phyloP scores from a whole-genome alignment of 2,329 filamentous ascomycete genomes.

The Aspergillus clavatus region DNA sequence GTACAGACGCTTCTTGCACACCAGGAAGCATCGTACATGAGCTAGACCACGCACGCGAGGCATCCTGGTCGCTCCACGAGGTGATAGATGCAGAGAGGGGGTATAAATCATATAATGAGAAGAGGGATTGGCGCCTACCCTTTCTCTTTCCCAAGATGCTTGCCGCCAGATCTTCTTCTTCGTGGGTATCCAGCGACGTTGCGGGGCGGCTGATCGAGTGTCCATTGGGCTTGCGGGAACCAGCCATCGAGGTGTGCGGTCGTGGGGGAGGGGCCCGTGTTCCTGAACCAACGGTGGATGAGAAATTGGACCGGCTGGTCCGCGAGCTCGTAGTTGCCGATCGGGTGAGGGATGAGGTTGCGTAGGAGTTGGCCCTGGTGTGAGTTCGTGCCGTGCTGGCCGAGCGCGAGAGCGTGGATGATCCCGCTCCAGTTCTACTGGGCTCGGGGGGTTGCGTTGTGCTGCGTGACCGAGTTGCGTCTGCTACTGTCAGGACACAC shows the following conservation, averaged over 20 bases:
- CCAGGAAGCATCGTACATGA: neutral
- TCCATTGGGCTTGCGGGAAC: constrained; percentile 46
- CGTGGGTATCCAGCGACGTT: constrained; percentile 41
- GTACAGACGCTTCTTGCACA: neutral
- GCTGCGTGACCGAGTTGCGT: constrained; percentile 47
- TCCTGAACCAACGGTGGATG: constrained; percentile 54
- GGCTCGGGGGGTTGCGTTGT: constrained; percentile 46
- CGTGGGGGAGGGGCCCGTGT: constrained; percentile 47
- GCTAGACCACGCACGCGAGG: neutral
- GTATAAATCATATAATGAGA: constrained; percentile 19
- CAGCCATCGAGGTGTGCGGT: constrained; percentile 50
- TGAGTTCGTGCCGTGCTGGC: constrained; percentile 40
- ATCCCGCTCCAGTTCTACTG: constrained; percentile 21
- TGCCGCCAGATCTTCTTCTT: constrained; percentile 32
- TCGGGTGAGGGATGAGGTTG: constrained; percentile 36
- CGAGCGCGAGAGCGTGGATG: constrained; percentile 24
- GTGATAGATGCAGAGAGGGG: constrained; percentile 1
- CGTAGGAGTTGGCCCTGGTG: constrained; percentile 34
- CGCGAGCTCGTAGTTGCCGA: constrained; percentile 42
- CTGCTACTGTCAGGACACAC: constrained; percentile 32
- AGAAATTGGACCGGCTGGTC: constrained; percentile 48
- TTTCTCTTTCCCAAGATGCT: constrained; percentile 45
- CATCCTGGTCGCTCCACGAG: neutral
- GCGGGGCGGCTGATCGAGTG: constrained; percentile 39
- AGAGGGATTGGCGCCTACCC: constrained; percentile 46